These are phyloP conservation scores for Pythium pyrilobum DNA, from an alignment of 352 stramenopile genomes.

Conservation along the genomic window DNA sequence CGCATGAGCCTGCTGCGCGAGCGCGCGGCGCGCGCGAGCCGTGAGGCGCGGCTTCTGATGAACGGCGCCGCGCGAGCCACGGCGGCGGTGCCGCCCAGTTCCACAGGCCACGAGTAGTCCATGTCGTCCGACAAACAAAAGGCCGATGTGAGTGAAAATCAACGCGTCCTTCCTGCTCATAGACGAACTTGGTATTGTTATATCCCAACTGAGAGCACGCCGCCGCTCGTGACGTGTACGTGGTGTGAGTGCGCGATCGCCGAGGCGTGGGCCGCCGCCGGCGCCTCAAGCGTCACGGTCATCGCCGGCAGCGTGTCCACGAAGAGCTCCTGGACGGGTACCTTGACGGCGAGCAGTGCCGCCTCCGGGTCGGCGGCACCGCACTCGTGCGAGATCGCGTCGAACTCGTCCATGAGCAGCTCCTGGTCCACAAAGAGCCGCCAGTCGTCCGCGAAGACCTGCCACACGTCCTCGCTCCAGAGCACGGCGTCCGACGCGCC, in stretches of 20 bases:
- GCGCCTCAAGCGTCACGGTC: slow-evolving; percentile 10
- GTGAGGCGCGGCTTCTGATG: background rate
- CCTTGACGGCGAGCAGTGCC: slow-evolving; percentile 22
- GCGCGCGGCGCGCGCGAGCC: slow-evolving; percentile 22
- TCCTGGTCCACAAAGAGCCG: slow-evolving; percentile 43
- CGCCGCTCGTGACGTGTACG: background rate
- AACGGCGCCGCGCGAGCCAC: background rate
- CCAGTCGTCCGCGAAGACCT: slow-evolving; percentile 57
- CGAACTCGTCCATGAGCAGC: slow-evolving; percentile 51
- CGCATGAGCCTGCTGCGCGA: slow-evolving; percentile 72
- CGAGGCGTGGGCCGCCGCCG: background rate
- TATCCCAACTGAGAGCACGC: slow-evolving; percentile 17
- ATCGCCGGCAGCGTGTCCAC: slow-evolving; percentile 23
- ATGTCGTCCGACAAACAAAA: background rate
- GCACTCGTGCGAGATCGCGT: slow-evolving; percentile 23
- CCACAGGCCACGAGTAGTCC: no score
- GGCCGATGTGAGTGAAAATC: background rate
- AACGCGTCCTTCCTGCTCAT: background rate
- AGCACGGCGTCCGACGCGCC: slow-evolving; percentile 37
- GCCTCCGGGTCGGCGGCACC: slow-evolving; percentile 4
- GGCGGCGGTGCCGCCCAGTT: no score
- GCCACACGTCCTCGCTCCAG: slow-evolving; percentile 47
- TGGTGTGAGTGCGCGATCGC: background rate
- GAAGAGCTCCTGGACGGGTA: slow-evolving; percentile 34
- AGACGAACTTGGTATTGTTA: background rate